These are phyloP conservation scores for Phytopythium aichiense DNA, from an alignment of 352 stramenopile species.

Conservation along the genomic window DNA sequence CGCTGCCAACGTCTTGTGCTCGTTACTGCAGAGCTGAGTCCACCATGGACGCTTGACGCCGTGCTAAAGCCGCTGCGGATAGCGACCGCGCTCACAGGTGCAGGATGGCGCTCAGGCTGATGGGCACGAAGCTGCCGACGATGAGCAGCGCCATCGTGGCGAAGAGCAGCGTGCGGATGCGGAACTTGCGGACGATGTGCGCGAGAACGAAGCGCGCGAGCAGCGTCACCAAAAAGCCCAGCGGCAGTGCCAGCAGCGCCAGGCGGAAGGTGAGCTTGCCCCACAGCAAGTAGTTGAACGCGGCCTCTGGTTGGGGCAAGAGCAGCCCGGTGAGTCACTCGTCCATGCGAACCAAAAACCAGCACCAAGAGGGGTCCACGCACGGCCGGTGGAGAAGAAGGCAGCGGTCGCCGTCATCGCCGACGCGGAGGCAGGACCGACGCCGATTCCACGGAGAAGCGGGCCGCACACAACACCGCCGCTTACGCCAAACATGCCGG, in stretches of 20 bases:
- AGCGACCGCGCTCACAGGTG: not conserved
- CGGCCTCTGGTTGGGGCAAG: constrained; percentile 17
- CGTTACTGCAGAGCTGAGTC: no score
- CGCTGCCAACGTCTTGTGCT: no score
- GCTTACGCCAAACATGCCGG: constrained; percentile 90
- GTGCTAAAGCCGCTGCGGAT: no score
- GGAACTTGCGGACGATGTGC: constrained; percentile 31
- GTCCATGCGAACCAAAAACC: not conserved
- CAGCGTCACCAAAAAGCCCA: constrained; percentile 31
- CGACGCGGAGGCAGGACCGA: constrained; percentile 59
- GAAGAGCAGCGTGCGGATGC: constrained; percentile 27
- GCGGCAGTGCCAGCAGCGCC: constrained; percentile 21
- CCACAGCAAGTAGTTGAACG: constrained; percentile 40
- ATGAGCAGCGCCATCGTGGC: constrained; percentile 25
- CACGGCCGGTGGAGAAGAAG: constrained; percentile 38
- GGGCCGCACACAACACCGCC: constrained; percentile 89
- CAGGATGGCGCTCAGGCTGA: constrained; percentile 16
- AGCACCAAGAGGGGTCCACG: constrained; percentile 3
- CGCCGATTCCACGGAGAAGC: constrained; percentile 88
- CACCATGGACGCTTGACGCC: no score
- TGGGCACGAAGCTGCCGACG: constrained; percentile 28
- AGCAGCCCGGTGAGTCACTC: not conserved
- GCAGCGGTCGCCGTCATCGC: constrained; percentile 62
- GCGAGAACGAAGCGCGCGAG: constrained; percentile 27
- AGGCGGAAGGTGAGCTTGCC: constrained; percentile 28